Conservation (phyloP, 106 monocot genomes). For the Hemerocallis citrina region DNA sequence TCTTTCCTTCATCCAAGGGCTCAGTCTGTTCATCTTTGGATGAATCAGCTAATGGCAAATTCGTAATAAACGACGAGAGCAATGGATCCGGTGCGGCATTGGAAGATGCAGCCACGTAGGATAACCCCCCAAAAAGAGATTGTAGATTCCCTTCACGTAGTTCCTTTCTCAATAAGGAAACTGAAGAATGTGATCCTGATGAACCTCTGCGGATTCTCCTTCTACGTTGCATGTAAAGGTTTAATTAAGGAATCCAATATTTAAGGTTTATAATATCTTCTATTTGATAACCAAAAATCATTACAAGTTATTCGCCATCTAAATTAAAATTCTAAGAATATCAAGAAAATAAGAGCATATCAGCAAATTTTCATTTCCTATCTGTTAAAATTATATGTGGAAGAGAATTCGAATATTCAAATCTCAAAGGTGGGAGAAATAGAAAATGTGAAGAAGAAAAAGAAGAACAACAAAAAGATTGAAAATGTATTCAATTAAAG, state of each 20-base stretch:
- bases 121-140: slow-evolving; percentile 53
- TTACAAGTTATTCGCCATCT: not conserved
- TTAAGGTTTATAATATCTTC: not conserved
- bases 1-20: slow-evolving; percentile 23
- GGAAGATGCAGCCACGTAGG: slow-evolving; percentile 25
- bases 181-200: slow-evolving; percentile 40
- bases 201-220: slow-evolving; percentile 56
- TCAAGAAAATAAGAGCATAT: too few relatives aligned
- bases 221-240: slow-evolving; percentile 54
- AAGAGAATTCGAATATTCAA: too few relatives aligned
- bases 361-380: too few relatives aligned
- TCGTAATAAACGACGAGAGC: slow-evolving; percentile 73
- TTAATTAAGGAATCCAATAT: slow-evolving; percentile 39
- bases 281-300: too few relatives aligned
- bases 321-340: too few relatives aligned
- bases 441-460: not conserved
- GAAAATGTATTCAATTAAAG: not conserved
- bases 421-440: too few relatives aligned
- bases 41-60: slow-evolving; percentile 30
- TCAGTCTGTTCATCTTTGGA: slow-evolving; percentile 33
- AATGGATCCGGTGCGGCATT: slow-evolving; percentile 67
- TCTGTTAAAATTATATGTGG: too few relatives aligned
- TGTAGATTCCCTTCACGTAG: slow-evolving; percentile 59
- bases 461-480: not conserved
- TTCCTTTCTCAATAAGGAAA: slow-evolving; percentile 79